phyloP scores from a whole-genome alignment of 495 filamentous ascomycete genomes.

The Xylaria nigripes region DNA sequence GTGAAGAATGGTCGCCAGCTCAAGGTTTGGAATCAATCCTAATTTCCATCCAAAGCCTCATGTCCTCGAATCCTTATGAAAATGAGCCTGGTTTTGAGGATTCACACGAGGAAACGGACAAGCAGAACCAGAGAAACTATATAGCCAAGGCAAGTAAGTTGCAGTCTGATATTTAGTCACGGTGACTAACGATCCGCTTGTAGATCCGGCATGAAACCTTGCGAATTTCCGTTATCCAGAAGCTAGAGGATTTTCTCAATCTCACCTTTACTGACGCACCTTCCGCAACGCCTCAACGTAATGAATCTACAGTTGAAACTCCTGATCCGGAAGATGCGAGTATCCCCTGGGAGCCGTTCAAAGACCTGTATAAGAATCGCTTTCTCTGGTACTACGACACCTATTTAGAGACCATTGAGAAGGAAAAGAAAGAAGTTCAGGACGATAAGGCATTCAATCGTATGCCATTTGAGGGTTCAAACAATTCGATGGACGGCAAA shows the following conservation, averaged over 20 bases:
- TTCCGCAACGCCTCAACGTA: constrained; percentile 34
- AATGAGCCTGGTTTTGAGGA: constrained; percentile 93
- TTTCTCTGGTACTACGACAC: constrained; percentile 95
- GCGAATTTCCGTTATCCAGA: constrained; percentile 75
- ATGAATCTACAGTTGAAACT: constrained; percentile 39
- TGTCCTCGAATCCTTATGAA: constrained; percentile 90
- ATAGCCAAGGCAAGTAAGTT: constrained; percentile 64
- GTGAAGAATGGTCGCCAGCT: constrained; percentile 92
- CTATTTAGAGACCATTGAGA: constrained; percentile 63
- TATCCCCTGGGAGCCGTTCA: constrained; percentile 66
- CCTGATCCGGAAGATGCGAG: constrained; percentile 39
- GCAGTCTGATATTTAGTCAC: neutral
- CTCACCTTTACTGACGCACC: constrained; percentile 40
- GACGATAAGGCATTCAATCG: constrained; percentile 55
- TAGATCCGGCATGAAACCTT: constrained; percentile 90
- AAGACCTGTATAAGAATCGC: constrained; percentile 80
- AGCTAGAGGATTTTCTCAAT: constrained; percentile 69
- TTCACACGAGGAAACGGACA: constrained; percentile 55
- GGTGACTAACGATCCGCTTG: neutral
- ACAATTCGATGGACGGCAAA: constrained; percentile 78
- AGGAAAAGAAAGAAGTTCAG: constrained; percentile 50
- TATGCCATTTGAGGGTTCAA: constrained; percentile 77
- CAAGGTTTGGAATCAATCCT: constrained; percentile 92
- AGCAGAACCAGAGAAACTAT: constrained; percentile 71
- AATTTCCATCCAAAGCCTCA: constrained; percentile 91